Conservation (phyloP, 2,329 filamentous ascomycete genomes). For the Diplodia seriata region DNA sequence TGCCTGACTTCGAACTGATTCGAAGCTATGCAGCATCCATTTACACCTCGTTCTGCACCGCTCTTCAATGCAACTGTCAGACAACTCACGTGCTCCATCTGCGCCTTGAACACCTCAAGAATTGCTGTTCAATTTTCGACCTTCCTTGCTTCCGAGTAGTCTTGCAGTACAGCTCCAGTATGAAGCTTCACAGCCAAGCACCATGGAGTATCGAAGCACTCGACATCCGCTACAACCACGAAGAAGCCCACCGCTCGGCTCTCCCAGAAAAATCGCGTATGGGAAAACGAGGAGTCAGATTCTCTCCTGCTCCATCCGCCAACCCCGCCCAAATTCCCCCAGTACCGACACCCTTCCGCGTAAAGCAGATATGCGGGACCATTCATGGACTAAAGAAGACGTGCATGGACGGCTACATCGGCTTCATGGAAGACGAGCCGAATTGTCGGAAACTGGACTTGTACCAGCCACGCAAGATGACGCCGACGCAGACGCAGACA, state of each 20-base stretch:
- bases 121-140: not conserved
- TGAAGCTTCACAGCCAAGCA: not conserved
- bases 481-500: too few species aligned
- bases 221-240: not conserved
- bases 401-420: not conserved
- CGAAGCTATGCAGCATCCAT: not conserved
- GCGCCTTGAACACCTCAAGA: not conserved
- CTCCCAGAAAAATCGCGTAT: too few species aligned
- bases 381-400: not conserved
- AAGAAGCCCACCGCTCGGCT: not conserved
- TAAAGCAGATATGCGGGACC: not conserved
- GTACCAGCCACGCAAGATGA: not conserved
- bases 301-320: not conserved
- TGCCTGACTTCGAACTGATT: not conserved
- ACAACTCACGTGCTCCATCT: not conserved
- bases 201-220: not conserved
- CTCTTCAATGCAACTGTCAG: not conserved
- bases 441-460: not conserved
- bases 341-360: not conserved
- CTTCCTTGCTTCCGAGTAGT: not conserved
- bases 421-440: not conserved
- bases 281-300: not conserved
- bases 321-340: not conserved
- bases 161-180: not conserved
- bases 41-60: not conserved